Evolutionary conservation across 805 yeast genomes (phyloP).

Genomic region (Starmerella stellata): DNA sequence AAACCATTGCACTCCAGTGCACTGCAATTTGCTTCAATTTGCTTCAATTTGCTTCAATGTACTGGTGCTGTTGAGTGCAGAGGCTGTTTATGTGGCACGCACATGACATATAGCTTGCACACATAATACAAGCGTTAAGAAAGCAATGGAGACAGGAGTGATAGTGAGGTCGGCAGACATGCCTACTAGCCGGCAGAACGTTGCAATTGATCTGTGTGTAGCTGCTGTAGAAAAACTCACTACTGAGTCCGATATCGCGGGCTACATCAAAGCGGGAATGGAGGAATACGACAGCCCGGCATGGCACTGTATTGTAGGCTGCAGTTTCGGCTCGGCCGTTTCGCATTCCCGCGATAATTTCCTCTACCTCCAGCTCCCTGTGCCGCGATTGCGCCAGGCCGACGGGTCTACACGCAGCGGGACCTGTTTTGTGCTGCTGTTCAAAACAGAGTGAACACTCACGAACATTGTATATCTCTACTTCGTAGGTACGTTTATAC

Average conservation of each 20-base stretch:
- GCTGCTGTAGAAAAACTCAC: constrained; percentile 30
- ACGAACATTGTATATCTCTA: background rate
- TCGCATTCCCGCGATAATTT: constrained; percentile 40
- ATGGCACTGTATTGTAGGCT: constrained; percentile 50
- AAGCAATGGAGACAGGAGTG: constrained; percentile 3
- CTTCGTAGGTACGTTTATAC: background rate
- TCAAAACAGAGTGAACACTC: constrained; percentile 32
- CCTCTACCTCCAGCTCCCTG: constrained; percentile 33
- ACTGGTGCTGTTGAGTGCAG: too few relatives aligned
- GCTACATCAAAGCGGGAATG: constrained; percentile 38
- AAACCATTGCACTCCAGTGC: too few relatives aligned
- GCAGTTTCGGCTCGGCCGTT: constrained; percentile 42
- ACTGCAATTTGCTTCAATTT: too few relatives aligned
- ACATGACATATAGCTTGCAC: too few relatives aligned
- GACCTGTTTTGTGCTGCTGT: constrained; percentile 26
- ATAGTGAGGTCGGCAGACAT: constrained; percentile 16
- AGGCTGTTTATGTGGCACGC: too few relatives aligned
- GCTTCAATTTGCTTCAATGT: too few relatives aligned
- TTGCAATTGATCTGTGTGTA: constrained; percentile 19
- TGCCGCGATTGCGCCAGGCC: constrained; percentile 20
- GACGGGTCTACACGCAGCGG: background rate
- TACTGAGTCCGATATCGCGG: constrained; percentile 39
- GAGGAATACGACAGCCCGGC: constrained; percentile 38
- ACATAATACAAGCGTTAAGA: too few relatives aligned
- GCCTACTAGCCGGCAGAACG: constrained; percentile 14